A percentile compares a stretch with the other conserved stretches of the same genome.
These are phyloP conservation scores for Cryoendolithus antarcticus DNA, from an alignment of 2,329 filamentous ascomycete species.

Conservation along the genomic window DNA sequence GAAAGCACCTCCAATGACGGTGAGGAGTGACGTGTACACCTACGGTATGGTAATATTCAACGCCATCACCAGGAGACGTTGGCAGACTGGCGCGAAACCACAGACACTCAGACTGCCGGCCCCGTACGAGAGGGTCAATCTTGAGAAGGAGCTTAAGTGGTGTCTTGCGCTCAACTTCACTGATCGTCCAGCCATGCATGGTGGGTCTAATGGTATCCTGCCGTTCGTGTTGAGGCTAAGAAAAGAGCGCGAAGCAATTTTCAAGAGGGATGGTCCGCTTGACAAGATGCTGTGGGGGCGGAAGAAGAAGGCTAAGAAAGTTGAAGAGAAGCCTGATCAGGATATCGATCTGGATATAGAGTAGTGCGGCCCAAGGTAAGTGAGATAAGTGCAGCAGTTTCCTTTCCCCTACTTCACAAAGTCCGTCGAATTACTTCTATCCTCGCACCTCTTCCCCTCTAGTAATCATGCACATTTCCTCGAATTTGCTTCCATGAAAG, in stretches of 20 bases:
- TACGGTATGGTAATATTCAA: neutral
- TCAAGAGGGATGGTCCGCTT: neutral
- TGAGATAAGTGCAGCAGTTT: too few species aligned
- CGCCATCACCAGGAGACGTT: neutral
- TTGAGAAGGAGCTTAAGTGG: neutral
- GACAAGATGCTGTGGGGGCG: neutral
- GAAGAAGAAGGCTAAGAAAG: too few species aligned
- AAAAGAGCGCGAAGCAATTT: neutral
- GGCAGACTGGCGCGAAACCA: neutral
- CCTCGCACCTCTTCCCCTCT: too few species aligned
- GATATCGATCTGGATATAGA: too few species aligned
- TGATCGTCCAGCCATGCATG: constrained; percentile 1
- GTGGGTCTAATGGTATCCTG: neutral
- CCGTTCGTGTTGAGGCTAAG: neutral
- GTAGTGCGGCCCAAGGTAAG: too few species aligned
- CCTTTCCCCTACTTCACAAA: too few species aligned
- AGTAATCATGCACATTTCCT: too few species aligned
- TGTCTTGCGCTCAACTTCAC: constrained; percentile 1
- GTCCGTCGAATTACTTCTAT: too few species aligned
- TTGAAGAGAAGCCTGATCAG: too few species aligned
- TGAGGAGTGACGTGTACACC: constrained; percentile 1
- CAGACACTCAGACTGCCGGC: neutral
- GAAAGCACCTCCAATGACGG: constrained; percentile 1
- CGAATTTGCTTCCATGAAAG: too few species aligned
- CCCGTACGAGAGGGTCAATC: neutral